Conservation (phyloP, 1,139 yeast genomes). For the Saccharomyces hybrid region DNA sequence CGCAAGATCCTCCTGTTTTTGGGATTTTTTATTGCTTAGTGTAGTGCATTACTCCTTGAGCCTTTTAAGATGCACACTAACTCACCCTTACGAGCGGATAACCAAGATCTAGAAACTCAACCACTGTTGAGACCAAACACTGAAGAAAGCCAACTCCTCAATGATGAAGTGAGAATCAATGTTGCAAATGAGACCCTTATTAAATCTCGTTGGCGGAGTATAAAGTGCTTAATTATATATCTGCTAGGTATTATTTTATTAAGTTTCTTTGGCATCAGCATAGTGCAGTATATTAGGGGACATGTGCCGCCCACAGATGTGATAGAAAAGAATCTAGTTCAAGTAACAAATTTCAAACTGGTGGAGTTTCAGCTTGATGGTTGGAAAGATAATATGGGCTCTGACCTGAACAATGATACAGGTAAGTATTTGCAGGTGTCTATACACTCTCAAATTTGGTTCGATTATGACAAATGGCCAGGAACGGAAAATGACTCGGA, state of each 20-base stretch:
- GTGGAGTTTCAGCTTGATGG: slow-evolving; percentile 24
- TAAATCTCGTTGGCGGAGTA: not conserved
- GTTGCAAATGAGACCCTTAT: not conserved
- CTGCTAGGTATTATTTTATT: not conserved
- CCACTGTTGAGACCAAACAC: slow-evolving; percentile 10
- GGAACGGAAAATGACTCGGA: not conserved
- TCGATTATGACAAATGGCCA: slow-evolving; percentile 21
- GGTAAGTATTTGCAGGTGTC: slow-evolving; percentile 23
- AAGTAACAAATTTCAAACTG: slow-evolving; percentile 20
- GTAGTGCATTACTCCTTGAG: not conserved
- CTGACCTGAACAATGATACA: slow-evolving; percentile 14
- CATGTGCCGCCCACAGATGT: slow-evolving; percentile 1
- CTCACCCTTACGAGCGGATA: not conserved
- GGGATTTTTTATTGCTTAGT: not conserved
- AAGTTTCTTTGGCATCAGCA: not conserved
- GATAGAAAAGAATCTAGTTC: not conserved
- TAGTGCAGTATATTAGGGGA: not conserved
- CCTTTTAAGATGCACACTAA: not conserved
- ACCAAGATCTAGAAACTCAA: slow-evolving; percentile 15
- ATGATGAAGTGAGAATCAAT: not conserved
- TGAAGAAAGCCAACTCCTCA: not conserved
- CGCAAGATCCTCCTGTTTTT: not conserved
- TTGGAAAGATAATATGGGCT: slow-evolving; percentile 20
- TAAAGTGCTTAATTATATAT: not conserved
- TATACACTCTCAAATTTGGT: slow-evolving; percentile 12